Percentiles rank a stretch among this genome's conserved stretches.
Conservation (phyloP, 257 asterid genomes). For the Paulownia fortunei region DNA sequence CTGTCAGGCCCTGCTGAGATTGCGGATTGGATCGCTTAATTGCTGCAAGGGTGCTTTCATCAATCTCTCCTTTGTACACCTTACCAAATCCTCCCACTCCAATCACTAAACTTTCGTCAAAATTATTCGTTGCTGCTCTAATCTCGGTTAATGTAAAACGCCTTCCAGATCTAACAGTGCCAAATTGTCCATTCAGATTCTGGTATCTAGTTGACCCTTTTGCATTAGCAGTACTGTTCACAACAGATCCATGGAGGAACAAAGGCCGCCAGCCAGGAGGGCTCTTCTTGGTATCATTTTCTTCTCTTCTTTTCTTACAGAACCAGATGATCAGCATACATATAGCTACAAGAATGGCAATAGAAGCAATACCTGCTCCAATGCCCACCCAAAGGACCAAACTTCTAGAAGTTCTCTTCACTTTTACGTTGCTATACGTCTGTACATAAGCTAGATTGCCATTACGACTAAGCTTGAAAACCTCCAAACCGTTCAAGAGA, state of each 20-base stretch:
- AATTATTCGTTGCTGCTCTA: slow-evolving; percentile 65
- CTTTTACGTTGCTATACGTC: slow-evolving; percentile 45
- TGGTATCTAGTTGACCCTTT: slow-evolving; percentile 43
- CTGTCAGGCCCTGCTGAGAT: slow-evolving; percentile 83
- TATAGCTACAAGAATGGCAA: slow-evolving; percentile 52
- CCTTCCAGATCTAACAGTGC: slow-evolving; percentile 64
- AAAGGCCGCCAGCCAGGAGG: slow-evolving; percentile 74
- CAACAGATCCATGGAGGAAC: slow-evolving; percentile 46
- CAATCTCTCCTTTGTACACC: slow-evolving; percentile 78
- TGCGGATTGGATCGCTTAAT: slow-evolving; percentile 84
- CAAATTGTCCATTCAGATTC: slow-evolving; percentile 42
- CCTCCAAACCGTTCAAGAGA: slow-evolving; percentile 81
- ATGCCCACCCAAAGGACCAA: slow-evolving; percentile 67
- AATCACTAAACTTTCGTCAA: slow-evolving; percentile 72
- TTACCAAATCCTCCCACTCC: slow-evolving; percentile 95
- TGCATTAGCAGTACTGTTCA: slow-evolving; percentile 47
- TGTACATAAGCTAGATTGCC: slow-evolving; percentile 72
- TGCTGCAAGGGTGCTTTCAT: slow-evolving; percentile 64
- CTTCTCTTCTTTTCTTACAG: slow-evolving; percentile 46
- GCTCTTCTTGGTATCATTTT: slow-evolving; percentile 49
- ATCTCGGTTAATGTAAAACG: slow-evolving; percentile 74
- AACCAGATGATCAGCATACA: slow-evolving; percentile 41
- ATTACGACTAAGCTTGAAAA: slow-evolving; percentile 75
- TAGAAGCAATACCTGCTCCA: slow-evolving; percentile 65
- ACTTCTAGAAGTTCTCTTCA: slow-evolving; percentile 44